phyloP scores from a whole-genome alignment of 331 rosid genomes.

The Acacia concinna region DNA sequence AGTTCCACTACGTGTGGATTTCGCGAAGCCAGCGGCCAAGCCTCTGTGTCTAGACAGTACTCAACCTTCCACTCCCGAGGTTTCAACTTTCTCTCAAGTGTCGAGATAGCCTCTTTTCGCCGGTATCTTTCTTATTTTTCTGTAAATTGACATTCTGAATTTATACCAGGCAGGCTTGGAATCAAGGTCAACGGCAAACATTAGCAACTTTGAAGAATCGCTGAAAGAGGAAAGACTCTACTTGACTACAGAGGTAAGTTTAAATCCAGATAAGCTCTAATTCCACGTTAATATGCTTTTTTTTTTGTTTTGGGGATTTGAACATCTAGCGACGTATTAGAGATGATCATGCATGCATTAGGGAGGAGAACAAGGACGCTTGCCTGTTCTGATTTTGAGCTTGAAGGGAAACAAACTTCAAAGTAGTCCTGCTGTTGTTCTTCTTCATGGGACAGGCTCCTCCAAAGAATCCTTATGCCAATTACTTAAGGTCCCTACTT shows the following conservation, averaged over 20 bases:
- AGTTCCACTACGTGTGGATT: slow-evolving; percentile 61
- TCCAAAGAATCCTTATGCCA: slow-evolving; percentile 78
- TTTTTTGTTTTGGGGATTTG: not conserved
- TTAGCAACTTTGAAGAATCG: slow-evolving; percentile 45
- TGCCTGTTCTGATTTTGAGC: slow-evolving; percentile 74
- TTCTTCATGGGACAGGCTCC: slow-evolving; percentile 67
- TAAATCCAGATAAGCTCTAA: not conserved
- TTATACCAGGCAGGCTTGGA: slow-evolving; percentile 43
- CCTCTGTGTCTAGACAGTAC: slow-evolving; percentile 53
- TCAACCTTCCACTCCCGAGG: slow-evolving; percentile 56
- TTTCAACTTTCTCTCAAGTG: slow-evolving; percentile 24
- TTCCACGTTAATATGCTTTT: not conserved
- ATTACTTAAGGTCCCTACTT: slow-evolving; percentile 65
- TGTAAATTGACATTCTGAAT: not conserved
- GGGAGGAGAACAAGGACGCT: slow-evolving; percentile 92
- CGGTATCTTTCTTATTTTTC: not conserved
- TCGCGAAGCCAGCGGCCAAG: slow-evolving; percentile 51
- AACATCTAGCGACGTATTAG: slow-evolving; percentile 5
- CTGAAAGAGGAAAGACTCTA: slow-evolving; percentile 76
- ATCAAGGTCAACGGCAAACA: slow-evolving; percentile 59
- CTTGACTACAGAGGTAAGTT: slow-evolving; percentile 67
- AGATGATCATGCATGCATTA: slow-evolving; percentile 29
- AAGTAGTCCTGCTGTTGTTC: slow-evolving; percentile 74
- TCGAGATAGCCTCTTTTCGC: not conserved
- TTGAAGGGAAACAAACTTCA: slow-evolving; percentile 50